Conservation (phyloP, 257 asterid species). For the Scutellaria minor region DNA sequence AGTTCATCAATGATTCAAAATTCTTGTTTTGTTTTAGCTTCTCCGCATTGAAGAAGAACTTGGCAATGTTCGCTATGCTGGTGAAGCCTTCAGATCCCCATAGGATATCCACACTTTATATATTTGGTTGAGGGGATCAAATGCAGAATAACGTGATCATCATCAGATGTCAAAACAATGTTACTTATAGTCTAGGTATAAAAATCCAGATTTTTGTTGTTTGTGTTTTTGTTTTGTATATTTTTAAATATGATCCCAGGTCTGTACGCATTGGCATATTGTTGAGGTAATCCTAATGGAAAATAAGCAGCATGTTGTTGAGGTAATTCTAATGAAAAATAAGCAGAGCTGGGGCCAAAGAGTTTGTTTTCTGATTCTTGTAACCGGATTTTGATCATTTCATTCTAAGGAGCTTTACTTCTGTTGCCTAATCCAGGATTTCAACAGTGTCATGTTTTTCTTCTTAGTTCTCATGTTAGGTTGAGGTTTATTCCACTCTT, state of each 20-base stretch:
- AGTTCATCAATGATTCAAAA: neutral
- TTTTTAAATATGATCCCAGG: neutral
- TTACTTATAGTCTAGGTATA: slow-evolving; percentile 3
- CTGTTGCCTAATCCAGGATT: no score
- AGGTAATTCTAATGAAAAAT: neutral
- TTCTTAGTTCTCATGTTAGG: neutral
- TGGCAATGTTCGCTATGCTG: slow-evolving; percentile 92
- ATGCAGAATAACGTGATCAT: slow-evolving; percentile 7
- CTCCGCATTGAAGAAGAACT: slow-evolving; percentile 97
- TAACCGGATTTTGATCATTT: neutral
- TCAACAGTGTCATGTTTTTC: neutral
- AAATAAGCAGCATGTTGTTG: neutral
- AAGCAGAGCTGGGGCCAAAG: neutral
- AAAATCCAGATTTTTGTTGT: neutral
- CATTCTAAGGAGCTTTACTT: no score
- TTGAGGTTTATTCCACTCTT: no score
- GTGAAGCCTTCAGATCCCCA: slow-evolving; percentile 89
- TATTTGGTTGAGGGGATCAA: neutral
- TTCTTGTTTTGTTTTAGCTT: slow-evolving; percentile 55
- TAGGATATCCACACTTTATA: slow-evolving; percentile 31
- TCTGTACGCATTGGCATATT: neutral
- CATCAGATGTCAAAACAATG: slow-evolving; percentile 11
- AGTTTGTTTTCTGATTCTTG: neutral
- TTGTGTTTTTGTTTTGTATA: neutral
- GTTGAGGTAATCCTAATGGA: neutral